These are phyloP conservation scores for Lachancea waltii DNA, from an alignment of 805 yeast genomes.

Conservation along the genomic window DNA sequence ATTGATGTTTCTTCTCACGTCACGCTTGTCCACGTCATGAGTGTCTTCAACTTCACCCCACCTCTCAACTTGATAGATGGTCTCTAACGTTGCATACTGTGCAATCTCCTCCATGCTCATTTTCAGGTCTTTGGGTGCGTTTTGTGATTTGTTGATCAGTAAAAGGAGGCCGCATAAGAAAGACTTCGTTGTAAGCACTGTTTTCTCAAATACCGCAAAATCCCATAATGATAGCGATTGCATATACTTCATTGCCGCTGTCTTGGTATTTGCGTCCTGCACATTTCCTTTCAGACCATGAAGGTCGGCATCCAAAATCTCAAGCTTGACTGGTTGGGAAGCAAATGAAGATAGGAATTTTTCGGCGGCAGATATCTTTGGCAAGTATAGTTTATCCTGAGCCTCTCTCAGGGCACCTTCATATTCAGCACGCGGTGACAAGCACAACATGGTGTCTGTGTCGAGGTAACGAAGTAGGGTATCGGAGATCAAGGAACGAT, in stretches of 20 bases:
- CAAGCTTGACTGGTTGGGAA: constrained; percentile 37
- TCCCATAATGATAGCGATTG: constrained; percentile 62
- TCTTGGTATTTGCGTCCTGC: constrained; percentile 55
- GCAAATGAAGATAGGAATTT: constrained; percentile 39
- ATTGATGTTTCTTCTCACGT: constrained; percentile 73
- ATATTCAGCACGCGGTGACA: constrained; percentile 74
- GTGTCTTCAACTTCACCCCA: constrained; percentile 99
- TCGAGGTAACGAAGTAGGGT: constrained; percentile 77
- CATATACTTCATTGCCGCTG: constrained; percentile 61
- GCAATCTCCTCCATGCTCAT: constrained; percentile 63
- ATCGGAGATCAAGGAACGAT: constrained; percentile 46
- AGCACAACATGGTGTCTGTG: constrained; percentile 86
- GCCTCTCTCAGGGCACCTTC: constrained; percentile 73
- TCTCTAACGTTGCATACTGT: constrained; percentile 73
- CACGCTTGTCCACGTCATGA: constrained; percentile 94
- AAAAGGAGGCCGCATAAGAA: constrained; percentile 74
- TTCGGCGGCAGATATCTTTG: constrained; percentile 65
- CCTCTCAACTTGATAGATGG: constrained; percentile 71
- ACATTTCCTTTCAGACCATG: constrained; percentile 77
- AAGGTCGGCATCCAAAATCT: constrained; percentile 69
- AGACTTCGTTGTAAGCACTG: constrained; percentile 81
- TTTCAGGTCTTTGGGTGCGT: constrained; percentile 21
- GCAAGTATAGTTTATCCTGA: constrained; percentile 74
- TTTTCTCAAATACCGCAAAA: constrained; percentile 81
- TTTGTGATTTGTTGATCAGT: constrained; percentile 39